Evolutionary conservation across 495 filamentous ascomycete genomes (phyloP), one percentile per base, ranked within the genome.

Genomic region (Daldinia concentrica): DNA sequence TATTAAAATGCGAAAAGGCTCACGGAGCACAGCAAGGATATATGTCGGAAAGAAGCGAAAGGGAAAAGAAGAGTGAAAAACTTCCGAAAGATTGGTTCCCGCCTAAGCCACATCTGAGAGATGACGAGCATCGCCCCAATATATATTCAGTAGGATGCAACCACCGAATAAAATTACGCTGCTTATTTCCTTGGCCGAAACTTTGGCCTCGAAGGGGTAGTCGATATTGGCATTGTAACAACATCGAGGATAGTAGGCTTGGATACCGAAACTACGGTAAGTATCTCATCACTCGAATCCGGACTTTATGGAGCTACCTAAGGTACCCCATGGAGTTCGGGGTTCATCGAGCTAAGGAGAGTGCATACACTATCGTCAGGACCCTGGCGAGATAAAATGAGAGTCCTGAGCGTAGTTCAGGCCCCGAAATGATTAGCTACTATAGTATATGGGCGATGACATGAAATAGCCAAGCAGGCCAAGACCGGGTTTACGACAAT

Each of bases 101-200:
- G 36, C 43, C 37, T 32, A 6, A 17, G 39, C 51, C 65, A 57
- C 61, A 58, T 36, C 34, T 17, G 41, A 65, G 39, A 32, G 4
- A 73, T 39, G 41, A 69, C 50, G 61, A 69, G 17, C 29, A 63
- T 52, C 50, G 27, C 58, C 50, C 43, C 54, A 59, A 66, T 69
- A 69, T 73, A 69, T 72, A 69, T 58, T 57, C 27, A 54, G 27
- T 37, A 45, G 55, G 39, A 36, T 52, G 6, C 27, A 19, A 11
- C 14, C 45, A 6, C 24, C 3, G 50, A 54, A 34, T 58, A 54
- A 58, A 19, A 62, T 50, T 62, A 32, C 57, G 15, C 43, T 30
- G 64, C 57, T 27, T 32, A 36, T 63, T 56, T 30, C 32, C 62
- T 73, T 68, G 58, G 66, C 71, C 71, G 58, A 69, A 69, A 73